phyloP scores from a whole-genome alignment of 257 asterid genomes.

The Euphrasia confusa region DNA sequence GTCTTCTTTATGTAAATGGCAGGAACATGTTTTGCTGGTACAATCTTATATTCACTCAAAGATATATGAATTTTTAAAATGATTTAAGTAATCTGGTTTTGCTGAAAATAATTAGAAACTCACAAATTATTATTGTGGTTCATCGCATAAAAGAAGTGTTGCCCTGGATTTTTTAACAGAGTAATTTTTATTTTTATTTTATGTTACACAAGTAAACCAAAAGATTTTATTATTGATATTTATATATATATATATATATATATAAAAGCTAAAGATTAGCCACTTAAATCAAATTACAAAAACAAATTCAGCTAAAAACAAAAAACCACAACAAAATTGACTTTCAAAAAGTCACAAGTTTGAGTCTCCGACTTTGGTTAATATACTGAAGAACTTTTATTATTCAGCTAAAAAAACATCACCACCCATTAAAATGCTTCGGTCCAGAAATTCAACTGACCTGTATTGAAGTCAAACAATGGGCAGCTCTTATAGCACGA shows the following conservation, averaged over 20 bases:
- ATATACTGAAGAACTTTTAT: not conserved
- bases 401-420: not conserved
- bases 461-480: slow-evolving; percentile 98
- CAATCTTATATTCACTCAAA: not conserved
- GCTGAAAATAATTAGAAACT: not conserved
- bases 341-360: not conserved
- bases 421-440: slow-evolving; percentile 4
- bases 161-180: not conserved
- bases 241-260: no score
- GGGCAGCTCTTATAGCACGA: slow-evolving; percentile 97
- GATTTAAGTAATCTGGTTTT: slow-evolving; percentile 2
- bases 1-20: no score
- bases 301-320: no score
- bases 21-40: not conserved
- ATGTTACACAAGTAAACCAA: no score
- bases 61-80: not conserved
- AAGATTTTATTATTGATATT: no score
- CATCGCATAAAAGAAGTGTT: not conserved
- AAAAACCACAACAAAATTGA: no score
- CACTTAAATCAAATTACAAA: no score
- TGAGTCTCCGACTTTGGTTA: not conserved
- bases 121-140: not conserved
- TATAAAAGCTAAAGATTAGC: no score
- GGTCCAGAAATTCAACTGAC: slow-evolving; percentile 36
- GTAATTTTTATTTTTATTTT: not conserved